A percentile compares a stretch with the other conserved stretches of the same genome.
phyloP scores from a whole-genome alignment of 2,329 filamentous ascomycete species.

The Juglanconis oblonga region DNA sequence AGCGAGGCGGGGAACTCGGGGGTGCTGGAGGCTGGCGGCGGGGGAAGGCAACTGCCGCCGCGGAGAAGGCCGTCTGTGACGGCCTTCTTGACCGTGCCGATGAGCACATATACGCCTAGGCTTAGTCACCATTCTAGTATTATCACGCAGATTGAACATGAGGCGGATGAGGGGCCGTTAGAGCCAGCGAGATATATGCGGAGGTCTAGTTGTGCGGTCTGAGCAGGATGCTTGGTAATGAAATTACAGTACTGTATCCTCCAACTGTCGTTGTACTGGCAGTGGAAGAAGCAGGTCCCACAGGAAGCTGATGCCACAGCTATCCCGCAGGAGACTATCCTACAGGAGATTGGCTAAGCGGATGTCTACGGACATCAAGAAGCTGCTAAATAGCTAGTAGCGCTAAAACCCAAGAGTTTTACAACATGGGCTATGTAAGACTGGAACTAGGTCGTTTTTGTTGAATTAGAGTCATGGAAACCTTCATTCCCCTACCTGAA shows the following conservation, averaged over 20 bases:
- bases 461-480: too few species aligned
- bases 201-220: neutral
- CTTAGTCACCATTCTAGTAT: conserved; percentile 4
- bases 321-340: too few species aligned
- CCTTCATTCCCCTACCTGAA: too few species aligned
- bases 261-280: neutral
- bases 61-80: neutral
- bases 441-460: too few species aligned
- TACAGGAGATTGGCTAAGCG: too few species aligned
- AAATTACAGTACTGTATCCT: neutral
- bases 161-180: conserved; percentile 3
- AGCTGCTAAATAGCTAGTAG: too few species aligned
- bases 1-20: neutral
- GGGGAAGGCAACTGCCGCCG: neutral
- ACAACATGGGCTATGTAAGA: too few species aligned
- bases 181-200: neutral
- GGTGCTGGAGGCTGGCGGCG: neutral
- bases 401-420: too few species aligned
- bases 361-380: too few species aligned
- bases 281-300: neutral
- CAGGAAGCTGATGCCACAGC: too few species aligned
- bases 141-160: conserved; percentile 1
- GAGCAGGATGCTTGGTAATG: neutral
- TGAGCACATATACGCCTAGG: neutral
- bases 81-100: neutral